Conservation (phyloP, 768 basidiomycete species). For the Suillus lakei region DNA sequence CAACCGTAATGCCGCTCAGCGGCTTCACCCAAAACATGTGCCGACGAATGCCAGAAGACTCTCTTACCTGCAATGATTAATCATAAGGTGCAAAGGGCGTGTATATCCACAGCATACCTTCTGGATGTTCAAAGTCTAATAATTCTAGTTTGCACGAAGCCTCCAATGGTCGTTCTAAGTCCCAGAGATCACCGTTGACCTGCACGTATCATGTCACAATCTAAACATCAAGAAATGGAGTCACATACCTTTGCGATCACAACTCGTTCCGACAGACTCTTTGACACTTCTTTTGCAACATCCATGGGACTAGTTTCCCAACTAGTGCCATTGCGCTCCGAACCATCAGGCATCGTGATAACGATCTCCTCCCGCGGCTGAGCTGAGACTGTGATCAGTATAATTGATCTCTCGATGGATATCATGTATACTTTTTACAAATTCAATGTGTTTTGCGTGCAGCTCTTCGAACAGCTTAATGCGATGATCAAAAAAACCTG, state of each 20-base stretch:
- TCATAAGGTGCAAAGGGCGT: neutral
- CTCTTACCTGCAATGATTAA: constrained; percentile 68
- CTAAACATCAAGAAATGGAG: neutral
- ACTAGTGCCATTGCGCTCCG: constrained; percentile 79
- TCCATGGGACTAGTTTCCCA: constrained; percentile 97
- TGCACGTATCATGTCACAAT: constrained; percentile 31
- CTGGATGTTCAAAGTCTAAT: constrained; percentile 90
- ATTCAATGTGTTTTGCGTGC: constrained; percentile 82
- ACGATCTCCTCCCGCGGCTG: constrained; percentile 86
- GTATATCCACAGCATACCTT: constrained; percentile 52
- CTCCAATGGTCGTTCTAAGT: constrained; percentile 95
- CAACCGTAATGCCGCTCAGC: constrained; percentile 96
- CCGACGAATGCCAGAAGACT: constrained; percentile 99
- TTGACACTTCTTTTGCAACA: constrained; percentile 86
- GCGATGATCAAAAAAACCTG: constrained; percentile 88
- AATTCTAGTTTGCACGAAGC: constrained; percentile 78
- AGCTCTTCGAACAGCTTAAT: constrained; percentile 89
- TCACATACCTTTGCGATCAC: constrained; percentile 88
- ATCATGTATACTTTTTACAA: constrained; percentile 63
- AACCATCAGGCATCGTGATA: constrained; percentile 87
- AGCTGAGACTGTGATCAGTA: constrained; percentile 33
- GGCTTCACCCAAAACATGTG: constrained; percentile 96
- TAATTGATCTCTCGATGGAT: constrained; percentile 1
- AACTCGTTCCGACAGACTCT: constrained; percentile 83
- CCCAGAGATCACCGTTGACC: constrained; percentile 92